Conservation (phyloP, 1,284 basidiomycete species). For the Leccinum pachyderme region DNA sequence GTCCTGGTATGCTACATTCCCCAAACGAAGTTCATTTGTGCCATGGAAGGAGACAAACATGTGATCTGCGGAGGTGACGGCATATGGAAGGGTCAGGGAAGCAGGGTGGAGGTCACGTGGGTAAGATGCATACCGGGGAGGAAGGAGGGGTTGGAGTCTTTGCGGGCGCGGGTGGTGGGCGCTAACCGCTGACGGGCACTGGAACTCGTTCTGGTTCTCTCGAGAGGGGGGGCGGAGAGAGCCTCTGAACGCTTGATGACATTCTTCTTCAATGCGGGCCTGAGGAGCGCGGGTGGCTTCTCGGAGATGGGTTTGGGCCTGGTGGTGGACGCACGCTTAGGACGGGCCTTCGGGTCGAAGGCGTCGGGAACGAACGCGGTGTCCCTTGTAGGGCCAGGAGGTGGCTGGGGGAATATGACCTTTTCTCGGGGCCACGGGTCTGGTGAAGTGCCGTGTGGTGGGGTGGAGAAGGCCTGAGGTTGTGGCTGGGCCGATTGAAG, state of each 20-base stretch:
- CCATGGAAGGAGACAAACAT: slow-evolving; percentile 55
- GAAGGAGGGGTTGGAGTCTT: slow-evolving; percentile 34
- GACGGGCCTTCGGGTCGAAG: slow-evolving; percentile 19
- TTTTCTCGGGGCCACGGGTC: slow-evolving; percentile 31
- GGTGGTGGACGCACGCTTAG: slow-evolving; percentile 22
- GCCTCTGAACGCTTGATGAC: slow-evolving; percentile 25
- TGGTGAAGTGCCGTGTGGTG: slow-evolving; percentile 20
- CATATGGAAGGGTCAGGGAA: slow-evolving; percentile 13
- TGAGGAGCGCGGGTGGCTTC: slow-evolving; percentile 38
- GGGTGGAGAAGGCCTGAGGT: slow-evolving; percentile 16
- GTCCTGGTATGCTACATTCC: slow-evolving; percentile 38
- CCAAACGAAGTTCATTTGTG: slow-evolving; percentile 40
- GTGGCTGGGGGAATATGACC: slow-evolving; percentile 15
- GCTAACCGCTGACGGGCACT: slow-evolving; percentile 32
- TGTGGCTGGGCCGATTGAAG: slow-evolving; percentile 8
- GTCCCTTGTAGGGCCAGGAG: not conserved
- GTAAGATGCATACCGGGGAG: slow-evolving; percentile 30
- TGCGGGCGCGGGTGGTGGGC: slow-evolving; percentile 34
- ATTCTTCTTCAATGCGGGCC: slow-evolving; percentile 59
- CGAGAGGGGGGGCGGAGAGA: slow-evolving; percentile 23
- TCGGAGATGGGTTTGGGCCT: slow-evolving; percentile 23
- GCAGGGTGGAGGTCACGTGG: not conserved
- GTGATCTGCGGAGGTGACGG: slow-evolving; percentile 41
- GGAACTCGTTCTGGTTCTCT: slow-evolving; percentile 34
- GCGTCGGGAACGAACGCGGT: slow-evolving; percentile 26